phyloP scores from a whole-genome alignment of 2,329 filamentous ascomycete genomes.

The Cladophialophora exuberans region DNA sequence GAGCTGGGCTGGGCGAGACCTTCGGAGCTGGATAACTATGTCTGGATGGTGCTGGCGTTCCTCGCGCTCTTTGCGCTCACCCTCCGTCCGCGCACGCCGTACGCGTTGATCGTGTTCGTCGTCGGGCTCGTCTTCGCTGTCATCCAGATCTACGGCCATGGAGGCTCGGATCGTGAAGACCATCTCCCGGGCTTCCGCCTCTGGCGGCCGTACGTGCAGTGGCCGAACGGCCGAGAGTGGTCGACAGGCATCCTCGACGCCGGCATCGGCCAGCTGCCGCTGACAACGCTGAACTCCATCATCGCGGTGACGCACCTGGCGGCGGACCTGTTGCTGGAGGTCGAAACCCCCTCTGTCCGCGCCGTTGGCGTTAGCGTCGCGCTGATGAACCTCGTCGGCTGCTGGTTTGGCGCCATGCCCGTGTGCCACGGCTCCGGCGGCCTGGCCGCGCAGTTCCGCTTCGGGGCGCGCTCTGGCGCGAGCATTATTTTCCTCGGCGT shows the following conservation, averaged over 20 bases:
- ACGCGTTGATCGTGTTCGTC: constrained; percentile 73
- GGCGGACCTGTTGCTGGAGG: constrained; percentile 71
- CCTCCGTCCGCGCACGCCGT: constrained; percentile 69
- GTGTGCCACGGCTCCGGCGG: constrained; percentile 92
- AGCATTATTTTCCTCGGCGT: constrained; percentile 78
- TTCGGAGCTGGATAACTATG: constrained; percentile 72
- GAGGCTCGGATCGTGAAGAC: no score
- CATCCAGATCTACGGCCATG: constrained; percentile 36
- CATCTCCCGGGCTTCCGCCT: constrained; percentile 55
- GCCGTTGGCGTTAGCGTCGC: constrained; percentile 80
- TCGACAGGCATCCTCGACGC: constrained; percentile 63
- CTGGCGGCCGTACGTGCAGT: constrained; percentile 61
- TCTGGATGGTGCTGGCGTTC: constrained; percentile 78
- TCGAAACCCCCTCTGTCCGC: constrained; percentile 71
- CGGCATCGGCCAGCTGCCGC: constrained; percentile 81
- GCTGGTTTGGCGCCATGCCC: constrained; percentile 95
- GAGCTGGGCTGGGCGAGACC: constrained; percentile 70
- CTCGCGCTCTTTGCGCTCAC: constrained; percentile 70
- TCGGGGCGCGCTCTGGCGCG: constrained; percentile 85
- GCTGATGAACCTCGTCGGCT: constrained; percentile 79
- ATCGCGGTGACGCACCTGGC: constrained; percentile 83
- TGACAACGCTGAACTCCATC: constrained; percentile 91
- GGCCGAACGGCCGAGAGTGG: constrained; percentile 55
- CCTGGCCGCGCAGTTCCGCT: constrained; percentile 85
- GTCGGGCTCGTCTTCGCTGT: constrained; percentile 70